Conservation (phyloP, 1,284 basidiomycete species). For the Leccinum solheimii region DNA sequence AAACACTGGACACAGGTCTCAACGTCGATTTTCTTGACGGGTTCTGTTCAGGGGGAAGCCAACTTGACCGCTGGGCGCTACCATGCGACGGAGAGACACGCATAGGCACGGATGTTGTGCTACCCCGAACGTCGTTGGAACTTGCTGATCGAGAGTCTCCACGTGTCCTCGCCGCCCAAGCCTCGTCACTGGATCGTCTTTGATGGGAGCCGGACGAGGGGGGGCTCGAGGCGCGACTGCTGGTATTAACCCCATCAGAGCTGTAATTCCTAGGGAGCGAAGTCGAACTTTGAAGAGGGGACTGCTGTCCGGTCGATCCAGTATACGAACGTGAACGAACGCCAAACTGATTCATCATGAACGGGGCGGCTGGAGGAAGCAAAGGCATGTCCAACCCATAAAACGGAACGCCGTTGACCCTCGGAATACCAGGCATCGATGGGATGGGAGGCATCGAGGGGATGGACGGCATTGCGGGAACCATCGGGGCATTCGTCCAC, state of each 20-base stretch:
- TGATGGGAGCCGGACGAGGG: conserved; percentile 27
- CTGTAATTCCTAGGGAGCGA: conserved; percentile 28
- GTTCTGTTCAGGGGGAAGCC: conserved; percentile 24
- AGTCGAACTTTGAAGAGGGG: conserved; percentile 23
- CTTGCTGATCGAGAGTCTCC: conserved; percentile 19
- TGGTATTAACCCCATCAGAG: conserved; percentile 20
- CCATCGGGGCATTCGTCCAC: conserved; percentile 31
- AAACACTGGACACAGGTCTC: conserved; percentile 20
- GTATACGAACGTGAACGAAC: conserved; percentile 24
- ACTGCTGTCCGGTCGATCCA: conserved; percentile 24
- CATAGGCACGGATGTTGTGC: conserved; percentile 9
- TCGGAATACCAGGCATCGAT: conserved; percentile 26
- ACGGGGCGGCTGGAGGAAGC: conserved; percentile 71
- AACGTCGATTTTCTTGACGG: conserved; percentile 12
- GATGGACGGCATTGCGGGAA: conserved; percentile 31
- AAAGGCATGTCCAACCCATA: conserved; percentile 58
- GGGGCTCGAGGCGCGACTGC: conserved; percentile 21
- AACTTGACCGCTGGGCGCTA: conserved; percentile 25
- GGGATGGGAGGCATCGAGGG: conserved; percentile 34
- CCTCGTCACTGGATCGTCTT: conserved; percentile 35
- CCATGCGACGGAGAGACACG: conserved; percentile 12
- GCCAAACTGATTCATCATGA: conserved; percentile 65
- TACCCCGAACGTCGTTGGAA: conserved; percentile 19
- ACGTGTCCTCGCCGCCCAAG: conserved; percentile 11
- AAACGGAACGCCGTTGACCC: conserved; percentile 36